These are phyloP conservation scores for Calonectria hawksworthii DNA, from an alignment of 2,329 filamentous ascomycete species.

Conservation along the genomic window DNA sequence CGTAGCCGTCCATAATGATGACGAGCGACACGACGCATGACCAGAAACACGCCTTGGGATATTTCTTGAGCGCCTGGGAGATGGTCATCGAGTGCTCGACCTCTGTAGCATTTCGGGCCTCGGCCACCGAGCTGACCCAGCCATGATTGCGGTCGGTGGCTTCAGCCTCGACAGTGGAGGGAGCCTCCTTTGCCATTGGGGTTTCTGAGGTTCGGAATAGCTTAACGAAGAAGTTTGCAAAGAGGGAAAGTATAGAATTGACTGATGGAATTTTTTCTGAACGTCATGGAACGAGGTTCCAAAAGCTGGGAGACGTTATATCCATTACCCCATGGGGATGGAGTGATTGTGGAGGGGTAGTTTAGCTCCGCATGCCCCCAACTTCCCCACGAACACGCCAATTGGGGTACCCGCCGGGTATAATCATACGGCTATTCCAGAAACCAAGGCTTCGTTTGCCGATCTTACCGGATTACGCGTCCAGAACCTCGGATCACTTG, in stretches of 20 bases:
- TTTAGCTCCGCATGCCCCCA: background rate
- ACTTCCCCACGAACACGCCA: background rate
- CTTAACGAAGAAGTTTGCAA: background rate
- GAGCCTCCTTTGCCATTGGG: background rate
- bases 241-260: background rate
- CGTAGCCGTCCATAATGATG: slow-evolving; percentile 11
- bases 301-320: background rate
- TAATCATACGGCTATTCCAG: background rate
- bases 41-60: background rate
- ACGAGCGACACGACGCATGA: background rate
- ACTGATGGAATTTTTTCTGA: background rate
- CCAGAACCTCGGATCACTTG: background rate
- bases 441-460: background rate
- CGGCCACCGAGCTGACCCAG: slow-evolving; percentile 4
- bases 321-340: slow-evolving; percentile 2
- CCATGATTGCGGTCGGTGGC: background rate
- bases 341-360: background rate
- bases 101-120: background rate
- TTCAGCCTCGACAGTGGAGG: background rate
- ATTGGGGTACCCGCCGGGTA: slow-evolving; percentile 3
- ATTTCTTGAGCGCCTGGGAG: background rate
- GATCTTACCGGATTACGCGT: background rate
- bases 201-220: background rate
- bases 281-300: background rate
- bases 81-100: background rate